Evolutionary conservation across 805 yeast species (phyloP), one percentile per base, ranked within the genome.

Genomic region (Saturnispora hagleri): DNA sequence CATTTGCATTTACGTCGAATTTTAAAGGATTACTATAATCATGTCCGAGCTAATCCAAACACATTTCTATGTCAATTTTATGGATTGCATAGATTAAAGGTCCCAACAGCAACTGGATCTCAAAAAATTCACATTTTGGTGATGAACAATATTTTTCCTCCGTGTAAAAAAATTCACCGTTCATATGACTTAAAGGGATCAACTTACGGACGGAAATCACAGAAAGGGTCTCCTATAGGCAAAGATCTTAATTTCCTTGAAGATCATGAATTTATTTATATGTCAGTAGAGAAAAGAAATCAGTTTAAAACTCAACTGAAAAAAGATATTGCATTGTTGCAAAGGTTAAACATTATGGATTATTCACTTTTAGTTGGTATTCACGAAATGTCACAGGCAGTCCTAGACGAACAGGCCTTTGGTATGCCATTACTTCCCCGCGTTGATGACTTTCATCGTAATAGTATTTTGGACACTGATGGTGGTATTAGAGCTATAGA

Each of bases 131-230:
- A 93, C 68, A 91, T 93, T 59, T 74, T 93, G 51, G 97, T 93
- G 34, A 93, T 93, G 99, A 93, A 93, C 72, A 93, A 93, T 63
- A 75, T 93, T 47, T 93, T 95, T 69, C 98, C 99, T 0, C 95
- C 97, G 6, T 88, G 87, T 62, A 74, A 89, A 47, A 93, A 86
- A 56, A 82, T 91, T 51, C 95, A 89, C 65, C 70, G 77, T 42
- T 86, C 89, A 42, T 93, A 80, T 67, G 99, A 93, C 65, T 75
- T 93, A 65, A 93, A 93, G 65, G 99, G 99, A 1, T 89, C 97
- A 0, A 80, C 95, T 0, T 76, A 86, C 73, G 97, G 97, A 2
- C 74, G 95, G 58, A 69, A 67, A 56, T 89, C 84, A 0, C 59
- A 67, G 52, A 55, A 58, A 34, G 57, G 61, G 53, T 60, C 73